Evolutionary conservation across 2,329 filamentous ascomycete genomes (phyloP), one percentile per base, ranked within the genome.

Genomic region (Alternaria metachromatica): DNA sequence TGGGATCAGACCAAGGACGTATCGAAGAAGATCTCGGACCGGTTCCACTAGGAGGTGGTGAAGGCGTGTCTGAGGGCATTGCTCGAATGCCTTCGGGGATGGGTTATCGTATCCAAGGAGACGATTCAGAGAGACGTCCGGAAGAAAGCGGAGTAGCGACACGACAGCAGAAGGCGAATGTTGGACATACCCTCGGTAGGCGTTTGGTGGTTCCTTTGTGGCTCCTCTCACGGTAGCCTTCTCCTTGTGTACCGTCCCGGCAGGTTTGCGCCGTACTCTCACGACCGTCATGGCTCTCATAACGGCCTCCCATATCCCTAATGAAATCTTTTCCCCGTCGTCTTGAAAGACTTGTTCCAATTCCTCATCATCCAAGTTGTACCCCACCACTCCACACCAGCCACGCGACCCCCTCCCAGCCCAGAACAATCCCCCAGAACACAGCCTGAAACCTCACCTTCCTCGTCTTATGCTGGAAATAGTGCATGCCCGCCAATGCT

Each of bases 381-480:
- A 62, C 30, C 20, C 63, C 64, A 12, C 65, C 55, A n/a, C 30
- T 72, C 69, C 72, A 76, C 5, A 73, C 20, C 0, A 48, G 48
- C 68, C 69, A 78, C 55, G 70, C 70, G 4, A 76, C 25, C 5
- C 65, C 65, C 43, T 79, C 73, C 76, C 76, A 78, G 1, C 59
- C 68, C 15, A 72, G 3, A 6, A 79, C 69, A 23, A 77, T 77
- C 3, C 59, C 57, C 78, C 78, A 80, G 55, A 78, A 79, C 12
- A 66, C 55, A 7, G 73, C 43, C 54, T 75, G 71, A 46, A 78
- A 80, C 0, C 58, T 54, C 11, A 46, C 63, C 65, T 79, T 80
- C 51, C 66, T 65, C 26, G 76, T 80, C 67, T 80, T 80, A 30
- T 80, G 77, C 60, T 78, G 76, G 54, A 80, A 79, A 56, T 70